Evolutionary conservation across 805 yeast genomes (phyloP).

Genomic region (Wickerhamomyces chaumierensis): DNA sequence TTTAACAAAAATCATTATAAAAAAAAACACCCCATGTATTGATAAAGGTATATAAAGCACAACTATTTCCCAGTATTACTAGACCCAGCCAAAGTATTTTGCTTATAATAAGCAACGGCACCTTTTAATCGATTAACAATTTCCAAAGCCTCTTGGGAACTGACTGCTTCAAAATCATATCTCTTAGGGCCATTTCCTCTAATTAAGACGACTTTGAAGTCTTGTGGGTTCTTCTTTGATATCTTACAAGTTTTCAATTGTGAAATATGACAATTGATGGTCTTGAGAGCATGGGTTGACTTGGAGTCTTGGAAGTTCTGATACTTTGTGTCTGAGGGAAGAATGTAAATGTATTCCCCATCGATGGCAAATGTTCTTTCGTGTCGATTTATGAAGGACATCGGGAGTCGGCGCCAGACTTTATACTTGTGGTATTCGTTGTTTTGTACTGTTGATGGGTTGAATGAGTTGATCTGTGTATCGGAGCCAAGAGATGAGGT

Average conservation of each 20-base stretch:
- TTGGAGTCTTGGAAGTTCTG: slow-evolving; percentile 51
- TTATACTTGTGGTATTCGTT: slow-evolving; percentile 66
- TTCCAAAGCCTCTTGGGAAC: slow-evolving; percentile 49
- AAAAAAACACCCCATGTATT: too few species aligned
- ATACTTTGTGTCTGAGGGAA: slow-evolving; percentile 66
- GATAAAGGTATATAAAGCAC: too few species aligned
- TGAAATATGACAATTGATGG: slow-evolving; percentile 76
- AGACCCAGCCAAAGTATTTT: slow-evolving; percentile 18
- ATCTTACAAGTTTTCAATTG: slow-evolving; percentile 70
- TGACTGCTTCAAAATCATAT: slow-evolving; percentile 76
- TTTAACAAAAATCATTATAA: too few species aligned
- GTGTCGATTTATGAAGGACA: slow-evolving; percentile 69
- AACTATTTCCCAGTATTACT: too few species aligned
- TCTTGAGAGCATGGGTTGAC: slow-evolving; percentile 36
- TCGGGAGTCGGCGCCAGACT: slow-evolving; percentile 82
- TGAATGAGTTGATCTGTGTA: slow-evolving; percentile 6
- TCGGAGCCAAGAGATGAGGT: slow-evolving; percentile 1
- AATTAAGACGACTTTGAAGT: slow-evolving; percentile 71
- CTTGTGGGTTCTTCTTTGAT: slow-evolving; percentile 61
- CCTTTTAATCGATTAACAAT: slow-evolving; percentile 62
- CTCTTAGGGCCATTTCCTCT: slow-evolving; percentile 64
- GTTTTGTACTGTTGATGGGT: slow-evolving; percentile 10
- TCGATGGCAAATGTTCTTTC: slow-evolving; percentile 81
- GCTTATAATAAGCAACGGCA: slow-evolving; percentile 42
- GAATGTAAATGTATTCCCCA: slow-evolving; percentile 85